These are phyloP conservation scores for Astrephomene gubernaculifera DNA, from an alignment of 139 green algal species.

Conservation along the genomic window DNA sequence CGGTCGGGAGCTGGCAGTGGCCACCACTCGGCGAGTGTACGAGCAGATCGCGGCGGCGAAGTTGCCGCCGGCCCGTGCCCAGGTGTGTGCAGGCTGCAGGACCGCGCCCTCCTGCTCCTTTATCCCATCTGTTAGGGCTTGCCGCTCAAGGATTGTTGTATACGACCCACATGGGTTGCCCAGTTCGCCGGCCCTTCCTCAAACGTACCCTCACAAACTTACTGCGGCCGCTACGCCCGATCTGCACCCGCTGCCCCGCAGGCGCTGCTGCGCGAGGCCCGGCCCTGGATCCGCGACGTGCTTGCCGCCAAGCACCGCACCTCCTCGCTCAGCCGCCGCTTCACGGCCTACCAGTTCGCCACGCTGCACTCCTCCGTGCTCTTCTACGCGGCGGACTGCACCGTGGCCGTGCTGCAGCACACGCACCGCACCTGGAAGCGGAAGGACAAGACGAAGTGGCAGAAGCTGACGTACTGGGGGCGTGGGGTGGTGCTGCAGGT, in stretches of 20 bases:
- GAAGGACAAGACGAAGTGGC: background rate
- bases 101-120: background rate
- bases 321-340: background rate
- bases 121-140: background rate
- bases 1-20: conserved; percentile 40
- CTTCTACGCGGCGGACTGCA: conserved; percentile 43
- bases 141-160: background rate
- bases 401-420: conserved; percentile 25
- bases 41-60: conserved; percentile 24
- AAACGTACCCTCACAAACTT: background rate
- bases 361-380: conserved; percentile 35
- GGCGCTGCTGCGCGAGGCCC: conserved; percentile 44
- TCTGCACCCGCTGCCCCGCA: background rate
- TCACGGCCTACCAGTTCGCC: conserved; percentile 17
- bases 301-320: conserved; percentile 25
- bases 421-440: background rate
- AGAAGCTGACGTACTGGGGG: background rate
- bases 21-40: conserved; percentile 23
- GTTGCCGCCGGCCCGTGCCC: background rate
- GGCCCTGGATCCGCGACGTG: conserved; percentile 50
- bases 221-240: background rate
- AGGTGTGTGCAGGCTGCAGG: background rate
- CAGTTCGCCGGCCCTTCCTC: background rate
- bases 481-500: conserved; percentile 21
- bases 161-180: background rate